These are phyloP conservation scores for Nigrograna mackinnonii DNA, from an alignment of 2,329 filamentous ascomycete species.

Conservation along the genomic window DNA sequence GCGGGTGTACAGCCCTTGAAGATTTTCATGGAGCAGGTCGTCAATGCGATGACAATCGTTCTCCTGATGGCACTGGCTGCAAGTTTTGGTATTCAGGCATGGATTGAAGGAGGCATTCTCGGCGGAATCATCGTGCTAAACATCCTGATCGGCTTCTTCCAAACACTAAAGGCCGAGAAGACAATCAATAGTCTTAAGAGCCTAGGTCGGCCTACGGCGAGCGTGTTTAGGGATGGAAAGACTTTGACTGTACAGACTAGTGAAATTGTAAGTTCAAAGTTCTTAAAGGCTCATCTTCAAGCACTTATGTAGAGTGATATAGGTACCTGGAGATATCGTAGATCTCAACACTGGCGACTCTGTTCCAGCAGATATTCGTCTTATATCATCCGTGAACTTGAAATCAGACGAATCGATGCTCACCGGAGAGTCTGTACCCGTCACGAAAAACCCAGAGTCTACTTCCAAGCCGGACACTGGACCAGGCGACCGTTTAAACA, in stretches of 20 bases:
- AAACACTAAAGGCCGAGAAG: constrained; percentile 53
- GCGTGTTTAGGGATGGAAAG: constrained; percentile 56
- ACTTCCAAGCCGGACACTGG: constrained; percentile 58
- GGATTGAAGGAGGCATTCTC: constrained; percentile 53
- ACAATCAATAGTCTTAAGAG: constrained; percentile 53
- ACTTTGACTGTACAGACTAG: constrained; percentile 56
- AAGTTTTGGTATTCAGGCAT: constrained; percentile 51
- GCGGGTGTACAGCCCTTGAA: constrained; percentile 73
- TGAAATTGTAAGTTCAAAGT: constrained; percentile 55
- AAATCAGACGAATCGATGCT: constrained; percentile 74
- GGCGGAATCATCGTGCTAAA: constrained; percentile 50
- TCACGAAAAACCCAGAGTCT: constrained; percentile 63
- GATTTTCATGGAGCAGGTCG: constrained; percentile 72
- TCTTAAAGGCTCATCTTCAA: not conserved
- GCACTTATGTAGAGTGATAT: not conserved
- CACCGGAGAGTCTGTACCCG: constrained; percentile 72
- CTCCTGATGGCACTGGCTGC: constrained; percentile 53
- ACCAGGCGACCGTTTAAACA: constrained; percentile 70
- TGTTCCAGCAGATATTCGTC: constrained; percentile 67
- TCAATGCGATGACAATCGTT: constrained; percentile 77
- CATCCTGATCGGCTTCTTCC: constrained; percentile 49
- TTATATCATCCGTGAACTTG: constrained; percentile 70
- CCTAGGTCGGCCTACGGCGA: constrained; percentile 51
- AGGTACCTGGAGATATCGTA: constrained; percentile 64
- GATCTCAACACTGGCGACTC: constrained; percentile 67